Percentiles rank a stretch among this genome's conserved stretches.
Conservation (phyloP, 257 asterid genomes). For the Solanum rostratum region DNA sequence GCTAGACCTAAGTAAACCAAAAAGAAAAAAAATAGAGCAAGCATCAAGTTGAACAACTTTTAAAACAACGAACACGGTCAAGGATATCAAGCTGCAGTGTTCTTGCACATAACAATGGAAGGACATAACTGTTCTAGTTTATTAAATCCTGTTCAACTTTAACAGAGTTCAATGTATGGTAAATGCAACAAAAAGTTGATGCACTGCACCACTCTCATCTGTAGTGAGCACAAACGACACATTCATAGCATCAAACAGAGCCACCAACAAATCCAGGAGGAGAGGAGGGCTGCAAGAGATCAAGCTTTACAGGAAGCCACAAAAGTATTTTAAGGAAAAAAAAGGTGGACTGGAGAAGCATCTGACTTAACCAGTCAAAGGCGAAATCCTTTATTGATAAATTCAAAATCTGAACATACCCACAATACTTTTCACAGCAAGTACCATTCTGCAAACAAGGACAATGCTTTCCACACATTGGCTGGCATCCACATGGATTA, state of each 20-base stretch:
- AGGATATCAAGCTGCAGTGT: background rate
- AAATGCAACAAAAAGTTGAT: background rate
- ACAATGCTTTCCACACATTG: conserved; percentile 83
- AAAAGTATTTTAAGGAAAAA: background rate
- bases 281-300: background rate
- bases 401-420: conserved; percentile 33
- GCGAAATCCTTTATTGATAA: background rate
- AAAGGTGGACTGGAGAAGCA: background rate
- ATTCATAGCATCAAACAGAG: background rate
- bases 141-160: background rate
- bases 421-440: conserved; percentile 83
- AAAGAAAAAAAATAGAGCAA: background rate
- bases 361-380: background rate
- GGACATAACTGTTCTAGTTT: background rate
- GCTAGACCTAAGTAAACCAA: background rate
- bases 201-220: background rate
- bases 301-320: background rate
- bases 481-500: conserved; percentile 70
- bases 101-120: background rate
- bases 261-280: background rate
- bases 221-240: background rate
- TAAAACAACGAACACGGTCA: background rate
- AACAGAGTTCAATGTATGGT: background rate
- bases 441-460: conserved; percentile 73
- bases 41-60: background rate